These are phyloP conservation scores for Blumeriella jaapii DNA, from an alignment of 2,329 filamentous ascomycete genomes.

Conservation along the genomic window DNA sequence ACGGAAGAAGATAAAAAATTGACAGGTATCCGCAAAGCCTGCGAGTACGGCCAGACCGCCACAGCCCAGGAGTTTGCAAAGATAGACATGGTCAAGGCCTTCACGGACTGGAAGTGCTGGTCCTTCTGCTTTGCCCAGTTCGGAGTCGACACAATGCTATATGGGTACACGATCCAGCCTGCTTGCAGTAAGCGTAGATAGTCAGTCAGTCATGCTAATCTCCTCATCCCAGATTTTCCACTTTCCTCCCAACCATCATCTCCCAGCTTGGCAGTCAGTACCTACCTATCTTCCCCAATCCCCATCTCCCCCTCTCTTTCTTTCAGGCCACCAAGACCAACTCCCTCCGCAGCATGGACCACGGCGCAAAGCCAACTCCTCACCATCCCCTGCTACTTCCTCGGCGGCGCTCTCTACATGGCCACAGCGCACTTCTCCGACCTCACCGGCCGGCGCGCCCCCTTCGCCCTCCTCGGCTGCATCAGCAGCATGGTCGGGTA, in stretches of 20 bases:
- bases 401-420: constrained; percentile 51
- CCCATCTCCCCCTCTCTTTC: not conserved
- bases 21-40: constrained; percentile 16
- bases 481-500: constrained; percentile 45
- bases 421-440: constrained; percentile 46
- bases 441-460: constrained; percentile 41
- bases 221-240: constrained; percentile 37
- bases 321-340: not conserved
- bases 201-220: no score
- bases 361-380: constrained; percentile 50
- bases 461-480: constrained; percentile 42
- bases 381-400: constrained; percentile 55
- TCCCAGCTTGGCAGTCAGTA: constrained; percentile 37
- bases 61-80: constrained; percentile 43
- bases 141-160: constrained; percentile 52
- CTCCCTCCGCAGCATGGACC: constrained; percentile 30
- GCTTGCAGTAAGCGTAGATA: no score
- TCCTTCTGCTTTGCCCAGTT: constrained; percentile 48
- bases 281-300: no score
- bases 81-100: constrained; percentile 42
- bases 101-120: constrained; percentile 55
- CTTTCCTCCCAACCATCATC: constrained; percentile 61
- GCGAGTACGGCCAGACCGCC: constrained; percentile 39
- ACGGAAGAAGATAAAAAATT: constrained; percentile 35
- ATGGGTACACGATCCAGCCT: no score